Conservation (phyloP, 2,329 filamentous ascomycete genomes). For the Fulvia fulva region DNA sequence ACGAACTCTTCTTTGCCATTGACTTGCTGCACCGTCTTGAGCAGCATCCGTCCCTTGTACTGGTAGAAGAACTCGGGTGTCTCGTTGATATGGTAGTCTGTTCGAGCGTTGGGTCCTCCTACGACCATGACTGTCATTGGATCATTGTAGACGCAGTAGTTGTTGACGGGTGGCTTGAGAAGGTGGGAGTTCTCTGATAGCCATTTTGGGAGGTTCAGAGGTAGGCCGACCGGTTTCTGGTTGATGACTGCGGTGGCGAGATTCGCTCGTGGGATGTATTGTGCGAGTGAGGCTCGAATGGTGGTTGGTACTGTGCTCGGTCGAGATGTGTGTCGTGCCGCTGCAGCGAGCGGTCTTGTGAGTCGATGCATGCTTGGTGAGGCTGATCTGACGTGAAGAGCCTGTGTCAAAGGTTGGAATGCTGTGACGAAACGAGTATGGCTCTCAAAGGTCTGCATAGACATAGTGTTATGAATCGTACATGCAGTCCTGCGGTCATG, state of each 20-base stretch:
- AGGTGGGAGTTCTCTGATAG: constrained; percentile 88
- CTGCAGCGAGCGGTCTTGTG: background rate
- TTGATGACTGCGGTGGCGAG: background rate
- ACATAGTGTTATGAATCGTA: too few species aligned
- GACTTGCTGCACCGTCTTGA: constrained; percentile 76
- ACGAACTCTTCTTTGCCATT: constrained; percentile 58
- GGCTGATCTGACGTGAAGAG: too few species aligned
- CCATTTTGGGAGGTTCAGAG: constrained; percentile 51
- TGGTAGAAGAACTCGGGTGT: constrained; percentile 99
- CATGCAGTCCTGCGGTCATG: too few species aligned
- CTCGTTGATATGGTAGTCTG: constrained; percentile 96
- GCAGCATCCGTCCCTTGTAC: constrained; percentile 85
- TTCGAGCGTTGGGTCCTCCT: constrained; percentile 90
- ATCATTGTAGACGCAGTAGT: constrained; percentile 92
- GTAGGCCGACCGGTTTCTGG: constrained; percentile 23
- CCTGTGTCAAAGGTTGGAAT: too few species aligned
- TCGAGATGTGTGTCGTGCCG: background rate
- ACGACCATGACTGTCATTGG: constrained; percentile 87
- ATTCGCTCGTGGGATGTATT: background rate
- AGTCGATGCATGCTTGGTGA: background rate
- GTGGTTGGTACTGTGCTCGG: background rate
- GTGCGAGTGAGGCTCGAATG: background rate
- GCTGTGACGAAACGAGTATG: background rate
- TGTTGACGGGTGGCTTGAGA: constrained; percentile 90
- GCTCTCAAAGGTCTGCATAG: too few species aligned